These are phyloP conservation scores for Aureobasidium pullulans DNA, from an alignment of 2,329 filamentous ascomycete species.

Conservation along the genomic window DNA sequence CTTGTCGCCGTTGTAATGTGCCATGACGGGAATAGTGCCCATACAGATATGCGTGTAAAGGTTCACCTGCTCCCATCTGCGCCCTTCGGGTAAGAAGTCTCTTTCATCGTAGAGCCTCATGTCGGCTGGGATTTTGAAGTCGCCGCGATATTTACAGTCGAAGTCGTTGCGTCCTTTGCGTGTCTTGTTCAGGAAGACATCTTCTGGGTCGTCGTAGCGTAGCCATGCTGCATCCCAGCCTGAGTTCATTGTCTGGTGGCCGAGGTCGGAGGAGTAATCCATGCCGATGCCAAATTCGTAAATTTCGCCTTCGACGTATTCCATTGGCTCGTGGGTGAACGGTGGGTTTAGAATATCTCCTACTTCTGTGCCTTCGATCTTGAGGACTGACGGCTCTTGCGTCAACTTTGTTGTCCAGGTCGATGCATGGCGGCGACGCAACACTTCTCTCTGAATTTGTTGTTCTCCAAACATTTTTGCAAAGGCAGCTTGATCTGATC, in stretches of 20 bases:
- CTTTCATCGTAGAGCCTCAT: slow-evolving; percentile 3
- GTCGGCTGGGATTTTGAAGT: slow-evolving; percentile 14
- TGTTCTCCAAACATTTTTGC: slow-evolving; percentile 25
- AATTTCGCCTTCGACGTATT: too few relatives aligned
- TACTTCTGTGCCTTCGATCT: background rate
- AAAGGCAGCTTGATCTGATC: slow-evolving; percentile 32
- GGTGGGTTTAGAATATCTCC: slow-evolving; percentile 5
- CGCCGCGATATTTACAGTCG: slow-evolving; percentile 16
- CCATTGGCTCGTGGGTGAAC: too few relatives aligned
- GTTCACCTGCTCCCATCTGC: slow-evolving; percentile 17
- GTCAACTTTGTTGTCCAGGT: too few relatives aligned
- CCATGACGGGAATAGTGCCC: slow-evolving; percentile 23
- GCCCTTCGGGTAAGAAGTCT: background rate
- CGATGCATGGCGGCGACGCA: slow-evolving; percentile 17
- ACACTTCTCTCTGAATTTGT: slow-evolving; percentile 23
- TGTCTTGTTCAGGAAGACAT: slow-evolving; percentile 14
- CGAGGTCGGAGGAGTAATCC: slow-evolving; percentile 23
- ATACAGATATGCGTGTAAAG: slow-evolving; percentile 22
- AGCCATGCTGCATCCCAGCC: slow-evolving; percentile 23
- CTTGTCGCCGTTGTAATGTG: slow-evolving; percentile 22
- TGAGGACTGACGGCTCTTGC: too few relatives aligned
- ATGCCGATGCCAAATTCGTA: slow-evolving; percentile 25
- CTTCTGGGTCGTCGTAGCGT: slow-evolving; percentile 15
- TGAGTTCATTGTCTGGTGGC: slow-evolving; percentile 21
- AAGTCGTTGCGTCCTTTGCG: slow-evolving; percentile 12